Percentiles rank a stretch among this genome's conserved stretches.
Conservation (phyloP, 129 eudicot genomes). For the Lactuca sativa region DNA sequence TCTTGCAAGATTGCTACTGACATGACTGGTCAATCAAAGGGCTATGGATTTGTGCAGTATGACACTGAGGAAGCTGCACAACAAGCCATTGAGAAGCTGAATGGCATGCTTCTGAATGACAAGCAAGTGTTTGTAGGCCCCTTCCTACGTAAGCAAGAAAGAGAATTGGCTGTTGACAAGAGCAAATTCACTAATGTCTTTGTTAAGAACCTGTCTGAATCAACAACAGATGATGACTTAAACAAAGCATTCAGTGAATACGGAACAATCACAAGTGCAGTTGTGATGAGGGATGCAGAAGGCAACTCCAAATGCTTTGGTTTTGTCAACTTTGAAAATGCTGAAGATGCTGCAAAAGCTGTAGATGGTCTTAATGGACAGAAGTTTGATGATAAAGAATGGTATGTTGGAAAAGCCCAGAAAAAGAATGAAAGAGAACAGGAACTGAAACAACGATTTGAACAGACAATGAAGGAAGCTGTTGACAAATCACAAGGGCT, state of each 20-base stretch:
- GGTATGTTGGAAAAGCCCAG: constrained; percentile 96
- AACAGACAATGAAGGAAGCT: constrained; percentile 72
- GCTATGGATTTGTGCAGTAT: constrained; percentile 96
- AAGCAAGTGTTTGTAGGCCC: constrained; percentile 92
- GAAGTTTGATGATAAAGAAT: constrained; percentile 75
- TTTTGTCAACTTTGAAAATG: constrained; percentile 84
- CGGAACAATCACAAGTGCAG: constrained; percentile 78
- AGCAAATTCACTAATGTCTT: constrained; percentile 71
- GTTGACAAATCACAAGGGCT: constrained; percentile 74
- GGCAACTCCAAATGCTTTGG: constrained; percentile 92
- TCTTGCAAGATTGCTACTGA: constrained; percentile 95
- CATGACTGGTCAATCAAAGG: constrained; percentile 75
- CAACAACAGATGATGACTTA: constrained; percentile 79
- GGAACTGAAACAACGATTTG: constrained; percentile 66
- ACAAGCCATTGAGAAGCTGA: constrained; percentile 85
- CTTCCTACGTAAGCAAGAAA: constrained; percentile 78
- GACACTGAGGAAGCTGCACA: constrained; percentile 80
- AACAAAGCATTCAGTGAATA: constrained; percentile 67
- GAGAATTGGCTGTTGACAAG: constrained; percentile 69
- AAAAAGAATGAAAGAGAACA: constrained; percentile 82
- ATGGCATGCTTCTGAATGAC: constrained; percentile 82
- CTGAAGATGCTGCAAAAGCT: constrained; percentile 85
- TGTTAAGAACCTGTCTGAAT: constrained; percentile 78
- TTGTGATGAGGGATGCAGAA: constrained; percentile 78
- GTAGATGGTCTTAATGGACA: constrained; percentile 86